phyloP scores from a whole-genome alignment of 768 basidiomycete species.

The Leccinum imitatum region DNA sequence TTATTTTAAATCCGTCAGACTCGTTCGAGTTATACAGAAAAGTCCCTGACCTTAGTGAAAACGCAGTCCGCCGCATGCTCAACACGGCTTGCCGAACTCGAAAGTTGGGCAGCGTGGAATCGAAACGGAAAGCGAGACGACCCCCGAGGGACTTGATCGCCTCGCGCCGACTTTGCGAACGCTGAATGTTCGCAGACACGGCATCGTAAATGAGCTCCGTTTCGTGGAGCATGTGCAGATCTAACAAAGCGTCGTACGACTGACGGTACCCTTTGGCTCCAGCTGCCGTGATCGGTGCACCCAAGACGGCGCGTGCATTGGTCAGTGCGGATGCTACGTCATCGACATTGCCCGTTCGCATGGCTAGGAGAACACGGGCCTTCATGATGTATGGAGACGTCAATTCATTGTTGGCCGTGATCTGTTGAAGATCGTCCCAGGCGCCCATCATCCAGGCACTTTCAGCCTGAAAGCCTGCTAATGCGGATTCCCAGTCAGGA shows the following conservation, averaged over 20 bases:
- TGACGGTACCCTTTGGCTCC: conserved; percentile 80
- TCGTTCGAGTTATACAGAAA: not conserved
- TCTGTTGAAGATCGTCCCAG: conserved; percentile 76
- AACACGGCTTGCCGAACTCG: conserved; percentile 84
- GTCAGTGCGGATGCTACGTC: conserved; percentile 52
- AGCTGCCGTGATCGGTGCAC: conserved; percentile 77
- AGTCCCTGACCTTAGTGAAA: conserved; percentile 61
- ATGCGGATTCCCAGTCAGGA: conserved; percentile 74
- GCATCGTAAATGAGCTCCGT: conserved; percentile 64
- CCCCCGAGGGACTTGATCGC: conserved; percentile 38
- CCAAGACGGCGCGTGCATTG: conserved; percentile 70
- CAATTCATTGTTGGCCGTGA: conserved; percentile 50
- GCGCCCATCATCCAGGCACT: conserved; percentile 96
- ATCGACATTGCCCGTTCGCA: conserved; percentile 54
- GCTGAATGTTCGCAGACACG: conserved; percentile 38
- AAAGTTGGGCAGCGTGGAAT: conserved; percentile 83
- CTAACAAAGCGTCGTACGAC: conserved; percentile 82
- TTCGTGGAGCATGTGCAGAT: conserved; percentile 86
- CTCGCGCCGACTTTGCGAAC: conserved; percentile 40
- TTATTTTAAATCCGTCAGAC: conserved; percentile 9
- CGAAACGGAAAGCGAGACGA: conserved; percentile 63
- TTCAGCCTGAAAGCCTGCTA: conserved; percentile 87
- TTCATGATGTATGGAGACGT: conserved; percentile 67
- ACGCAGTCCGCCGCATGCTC: conserved; percentile 85
- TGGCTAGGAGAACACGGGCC: conserved; percentile 76